Evolutionary conservation across 345 rosid genomes (phyloP).

Genomic region (Eutrema japonicum): DNA sequence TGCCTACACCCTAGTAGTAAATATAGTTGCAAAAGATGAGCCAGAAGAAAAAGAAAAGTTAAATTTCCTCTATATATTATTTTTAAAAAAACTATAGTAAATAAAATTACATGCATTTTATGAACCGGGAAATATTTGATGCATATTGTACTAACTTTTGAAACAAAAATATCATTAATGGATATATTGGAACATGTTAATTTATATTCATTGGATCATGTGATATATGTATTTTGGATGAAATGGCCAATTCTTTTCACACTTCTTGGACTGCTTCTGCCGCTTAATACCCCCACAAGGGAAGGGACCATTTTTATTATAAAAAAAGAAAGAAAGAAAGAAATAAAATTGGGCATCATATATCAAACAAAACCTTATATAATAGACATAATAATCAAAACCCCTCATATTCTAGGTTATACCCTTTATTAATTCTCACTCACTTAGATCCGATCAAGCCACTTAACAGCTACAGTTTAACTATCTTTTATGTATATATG

Average conservation of each 20-base stretch:
- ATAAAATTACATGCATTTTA: background rate
- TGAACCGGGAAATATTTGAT: background rate
- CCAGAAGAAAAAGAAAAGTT: background rate
- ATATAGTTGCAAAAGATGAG: background rate
- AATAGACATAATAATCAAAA: background rate
- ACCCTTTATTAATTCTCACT: constrained; percentile 1
- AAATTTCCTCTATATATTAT: background rate
- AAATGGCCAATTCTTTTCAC: constrained; percentile 20
- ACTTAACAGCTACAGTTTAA: constrained; percentile 5
- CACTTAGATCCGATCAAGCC: constrained; percentile 24
- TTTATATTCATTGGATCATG: constrained; percentile 20
- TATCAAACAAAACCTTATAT: background rate
- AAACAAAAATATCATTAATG: too few relatives aligned
- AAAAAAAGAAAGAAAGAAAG: background rate
- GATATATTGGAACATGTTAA: background rate
- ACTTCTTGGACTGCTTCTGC: background rate
- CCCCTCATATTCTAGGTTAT: constrained; percentile 21
- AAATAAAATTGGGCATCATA: too few relatives aligned
- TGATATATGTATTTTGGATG: constrained; percentile 2
- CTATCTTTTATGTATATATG: constrained; percentile 3
- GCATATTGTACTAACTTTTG: background rate
- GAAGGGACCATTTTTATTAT: background rate
- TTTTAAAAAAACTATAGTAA: background rate
- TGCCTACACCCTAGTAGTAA: too few relatives aligned
- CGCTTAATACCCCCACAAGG: background rate